Base-by-base conservation (phyloP, 1,284 basidiomycete species). In the Farysia itapuensis region DNA sequence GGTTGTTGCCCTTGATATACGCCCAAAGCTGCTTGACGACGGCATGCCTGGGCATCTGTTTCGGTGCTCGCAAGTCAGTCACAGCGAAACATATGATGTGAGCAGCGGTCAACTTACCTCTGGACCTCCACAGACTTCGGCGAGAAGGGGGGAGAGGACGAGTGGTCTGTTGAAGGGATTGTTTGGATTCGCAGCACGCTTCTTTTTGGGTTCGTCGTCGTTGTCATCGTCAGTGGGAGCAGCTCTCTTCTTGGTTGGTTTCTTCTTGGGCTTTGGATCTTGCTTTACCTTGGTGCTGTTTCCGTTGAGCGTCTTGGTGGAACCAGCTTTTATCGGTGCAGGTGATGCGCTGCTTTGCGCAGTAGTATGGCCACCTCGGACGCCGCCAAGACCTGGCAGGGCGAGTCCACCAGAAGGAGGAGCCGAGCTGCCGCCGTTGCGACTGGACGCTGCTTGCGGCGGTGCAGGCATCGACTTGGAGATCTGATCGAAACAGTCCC, bases 21-120 rank as follows among this genome's bases (percentile, higher is more conserved):
- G 81, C 83, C 89, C 89, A 92, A 4, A 92, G 78, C 50, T 85
- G 84, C 77, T 91, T 92, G 36, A 91, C 89, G 24, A 89, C 86
- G 69, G 89, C 88, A n/a, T 88, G 88, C 21, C 90, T 85, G 16
- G 89, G 87, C 49, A 89, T 80, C 76, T 83, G 83, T 28, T n/a
- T n/a, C n/a, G n/a, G n/a, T n/a, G n/a, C n/a, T n/a, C n/a, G n/a
- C n/a, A n/a, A n/a, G n/a, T n/a, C n/a, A n/a, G n/a, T n/a, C n/a
- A n/a, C n/a, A n/a, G n/a, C n/a, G n/a, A n/a, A n/a, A n/a, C n/a
- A n/a, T n/a, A n/a, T n/a, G n/a, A n/a, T n/a, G n/a, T n/a, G n/a
- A n/a, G n/a, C n/a, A n/a, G n/a, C n/a, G n/a, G n/a, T n/a, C n/a
- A 21, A 67, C 69, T 25, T 43, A 66, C 67, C 44, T 70, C 69